Evolutionary conservation across 495 filamentous ascomycete genomes (phyloP).

Genomic region (Daldinia grandis): DNA sequence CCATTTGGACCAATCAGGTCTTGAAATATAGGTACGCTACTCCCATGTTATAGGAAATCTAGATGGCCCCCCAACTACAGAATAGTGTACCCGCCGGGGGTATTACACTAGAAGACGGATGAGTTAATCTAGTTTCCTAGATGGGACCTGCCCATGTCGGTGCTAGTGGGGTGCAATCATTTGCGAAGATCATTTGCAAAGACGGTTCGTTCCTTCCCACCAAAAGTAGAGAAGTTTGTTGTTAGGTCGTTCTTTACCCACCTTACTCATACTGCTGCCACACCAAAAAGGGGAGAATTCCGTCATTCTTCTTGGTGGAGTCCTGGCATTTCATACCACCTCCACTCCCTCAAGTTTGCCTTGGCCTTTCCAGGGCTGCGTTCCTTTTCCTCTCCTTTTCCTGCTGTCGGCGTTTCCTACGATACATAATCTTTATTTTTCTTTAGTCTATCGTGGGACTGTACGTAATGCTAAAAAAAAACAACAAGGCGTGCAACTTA

Average conservation of each 20-base stretch:
- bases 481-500: slow-evolving; percentile 13
- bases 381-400: slow-evolving; percentile 16
- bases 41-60: slow-evolving; percentile 4
- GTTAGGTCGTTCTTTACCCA: background rate
- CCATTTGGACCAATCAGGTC: background rate
- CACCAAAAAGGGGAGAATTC: slow-evolving; percentile 34
- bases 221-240: background rate
- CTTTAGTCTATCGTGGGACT: slow-evolving; percentile 8
- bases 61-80: background rate
- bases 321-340: slow-evolving; percentile 25
- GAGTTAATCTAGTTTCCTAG: slow-evolving; percentile 6
- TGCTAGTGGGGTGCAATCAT: slow-evolving; percentile 33
- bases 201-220: slow-evolving; percentile 14
- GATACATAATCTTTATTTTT: slow-evolving; percentile 8
- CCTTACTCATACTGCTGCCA: slow-evolving; percentile 2
- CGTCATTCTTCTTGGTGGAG: slow-evolving; percentile 39
- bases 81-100: slow-evolving; percentile 12
- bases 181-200: slow-evolving; percentile 10
- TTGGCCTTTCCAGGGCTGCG: slow-evolving; percentile 24
- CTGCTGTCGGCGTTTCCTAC: background rate
- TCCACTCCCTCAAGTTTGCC: slow-evolving; percentile 33
- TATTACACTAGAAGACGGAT: slow-evolving; percentile 14
- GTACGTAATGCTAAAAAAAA: slow-evolving; percentile 29
- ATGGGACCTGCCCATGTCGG: slow-evolving; percentile 34
- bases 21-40: background rate